phyloP scores from a whole-genome alignment of 1,284 basidiomycete genomes.

The Ustilago curta region DNA sequence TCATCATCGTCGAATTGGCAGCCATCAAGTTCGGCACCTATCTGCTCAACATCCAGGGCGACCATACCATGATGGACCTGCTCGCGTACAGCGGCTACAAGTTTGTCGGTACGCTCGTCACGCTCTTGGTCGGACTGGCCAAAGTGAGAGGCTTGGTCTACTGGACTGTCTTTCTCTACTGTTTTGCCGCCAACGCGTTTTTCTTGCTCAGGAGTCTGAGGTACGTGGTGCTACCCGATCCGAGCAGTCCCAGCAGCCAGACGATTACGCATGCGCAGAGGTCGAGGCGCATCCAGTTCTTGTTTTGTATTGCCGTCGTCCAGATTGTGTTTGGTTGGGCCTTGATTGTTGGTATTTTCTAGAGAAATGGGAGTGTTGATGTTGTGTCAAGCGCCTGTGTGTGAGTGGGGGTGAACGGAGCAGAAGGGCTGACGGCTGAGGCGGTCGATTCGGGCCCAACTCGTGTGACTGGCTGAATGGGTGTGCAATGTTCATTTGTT shows the following conservation, averaged over 20 bases:
- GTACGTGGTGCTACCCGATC: constrained; percentile 85
- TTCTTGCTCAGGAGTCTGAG: constrained; percentile 84
- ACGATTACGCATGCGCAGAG: constrained; percentile 84
- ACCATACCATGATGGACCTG: constrained; percentile 74
- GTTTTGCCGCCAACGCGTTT: constrained; percentile 88
- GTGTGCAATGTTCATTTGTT: no score
- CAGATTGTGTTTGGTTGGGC: constrained; percentile 74
- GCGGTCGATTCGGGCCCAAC: no score
- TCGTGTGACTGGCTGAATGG: no score
- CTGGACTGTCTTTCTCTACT: constrained; percentile 81
- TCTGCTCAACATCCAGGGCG: constrained; percentile 83
- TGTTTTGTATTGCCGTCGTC: constrained; percentile 79
- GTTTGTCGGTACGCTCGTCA: constrained; percentile 76
- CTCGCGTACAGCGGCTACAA: constrained; percentile 91
- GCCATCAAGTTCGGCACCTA: constrained; percentile 92
- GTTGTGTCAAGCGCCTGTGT: no score
- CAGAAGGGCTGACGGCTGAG: no score
- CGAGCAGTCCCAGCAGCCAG: constrained; percentile 71
- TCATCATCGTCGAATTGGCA: constrained; percentile 77
- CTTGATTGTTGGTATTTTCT: constrained; percentile 62
- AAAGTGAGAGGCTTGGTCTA: constrained; percentile 75
- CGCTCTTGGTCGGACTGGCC: constrained; percentile 56
- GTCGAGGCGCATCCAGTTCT: constrained; percentile 82
- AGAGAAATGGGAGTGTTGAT: constrained; percentile 5
- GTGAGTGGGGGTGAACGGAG: no score